Percentiles rank a stretch among this genome's conserved stretches.
Conservation (phyloP, 495 filamentous ascomycete species). For the Parathielavia appendiculata region DNA sequence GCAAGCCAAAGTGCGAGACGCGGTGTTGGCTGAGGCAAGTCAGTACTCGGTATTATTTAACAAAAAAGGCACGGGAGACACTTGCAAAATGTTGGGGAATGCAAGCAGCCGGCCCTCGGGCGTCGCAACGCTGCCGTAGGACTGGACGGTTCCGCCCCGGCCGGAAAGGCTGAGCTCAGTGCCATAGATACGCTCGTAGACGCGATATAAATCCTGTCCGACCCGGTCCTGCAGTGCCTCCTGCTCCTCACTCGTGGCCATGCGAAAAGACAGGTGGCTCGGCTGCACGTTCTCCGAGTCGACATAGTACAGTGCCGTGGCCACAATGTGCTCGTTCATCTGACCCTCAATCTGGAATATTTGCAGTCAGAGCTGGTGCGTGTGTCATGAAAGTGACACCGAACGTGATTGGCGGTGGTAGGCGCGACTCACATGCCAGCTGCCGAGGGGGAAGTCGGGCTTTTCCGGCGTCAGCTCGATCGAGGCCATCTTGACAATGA, state of each 20-base stretch:
- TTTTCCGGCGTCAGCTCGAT: constrained; percentile 60
- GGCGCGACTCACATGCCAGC: constrained; percentile 41
- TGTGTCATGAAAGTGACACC: too few species aligned
- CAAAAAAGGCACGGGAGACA: not conserved
- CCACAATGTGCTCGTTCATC: constrained; percentile 56
- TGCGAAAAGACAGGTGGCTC: constrained; percentile 51
- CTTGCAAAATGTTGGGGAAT: constrained; percentile 39
- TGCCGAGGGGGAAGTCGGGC: constrained; percentile 31
- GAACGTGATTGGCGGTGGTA: too few species aligned
- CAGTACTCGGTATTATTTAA: not conserved
- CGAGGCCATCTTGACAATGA: constrained; percentile 61
- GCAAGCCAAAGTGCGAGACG: constrained; percentile 46
- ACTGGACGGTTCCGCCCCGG: constrained; percentile 25
- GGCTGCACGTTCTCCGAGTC: constrained; percentile 56
- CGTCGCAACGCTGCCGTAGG: constrained; percentile 32
- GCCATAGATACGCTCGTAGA: constrained; percentile 28
- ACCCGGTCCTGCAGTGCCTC: not conserved
- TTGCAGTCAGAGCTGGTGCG: too few species aligned
- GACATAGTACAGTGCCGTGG: constrained; percentile 57
- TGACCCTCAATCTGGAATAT: constrained; percentile 47
- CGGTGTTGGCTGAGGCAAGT: constrained; percentile 41
- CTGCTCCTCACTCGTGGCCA: constrained; percentile 31
- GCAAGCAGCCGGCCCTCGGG: constrained; percentile 35
- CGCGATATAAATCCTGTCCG: constrained; percentile 23
- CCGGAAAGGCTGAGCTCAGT: not conserved